Percentiles rank a stretch among this genome's conserved stretches.
These are phyloP conservation scores for Incumbomyces delicatus DNA, from an alignment of 2,329 filamentous ascomycete genomes.

Conservation along the genomic window DNA sequence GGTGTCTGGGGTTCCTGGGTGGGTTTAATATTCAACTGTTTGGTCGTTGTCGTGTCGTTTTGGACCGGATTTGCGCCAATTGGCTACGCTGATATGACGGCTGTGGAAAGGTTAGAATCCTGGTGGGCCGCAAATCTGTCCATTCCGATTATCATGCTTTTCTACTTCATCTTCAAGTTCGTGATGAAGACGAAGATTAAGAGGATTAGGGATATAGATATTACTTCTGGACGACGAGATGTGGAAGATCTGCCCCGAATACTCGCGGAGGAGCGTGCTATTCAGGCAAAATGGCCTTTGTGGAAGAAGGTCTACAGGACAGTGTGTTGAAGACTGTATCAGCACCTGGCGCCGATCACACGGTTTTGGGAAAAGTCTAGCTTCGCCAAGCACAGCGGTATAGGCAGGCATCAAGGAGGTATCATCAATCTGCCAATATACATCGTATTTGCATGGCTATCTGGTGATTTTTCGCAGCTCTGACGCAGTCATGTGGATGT, in stretches of 20 bases:
- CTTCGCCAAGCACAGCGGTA: no score
- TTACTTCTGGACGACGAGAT: conserved; percentile 74
- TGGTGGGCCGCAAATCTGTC: conserved; percentile 25
- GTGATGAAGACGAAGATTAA: conserved; percentile 61
- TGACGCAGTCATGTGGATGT: no score
- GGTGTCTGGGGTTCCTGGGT: conserved; percentile 55
- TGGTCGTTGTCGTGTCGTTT: conserved; percentile 47
- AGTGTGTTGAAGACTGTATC: conserved; percentile 46
- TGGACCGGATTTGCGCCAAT: conserved; percentile 24
- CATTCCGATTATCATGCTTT: conserved; percentile 25
- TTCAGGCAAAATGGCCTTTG: conserved; percentile 58
- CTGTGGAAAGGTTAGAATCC: conserved; percentile 16
- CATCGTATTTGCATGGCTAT: no score
- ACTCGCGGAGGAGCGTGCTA: conserved; percentile 68
- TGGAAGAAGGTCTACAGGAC: conserved; percentile 71
- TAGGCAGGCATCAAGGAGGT: no score
- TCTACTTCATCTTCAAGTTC: conserved; percentile 67
- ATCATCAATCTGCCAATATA: no score
- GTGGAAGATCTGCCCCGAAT: conserved; percentile 64
- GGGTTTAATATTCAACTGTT: conserved; percentile 46
- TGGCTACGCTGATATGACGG: conserved; percentile 20
- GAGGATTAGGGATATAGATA: conserved; percentile 66
- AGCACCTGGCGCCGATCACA: no score
- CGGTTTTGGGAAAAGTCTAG: no score
- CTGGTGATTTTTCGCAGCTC: no score